Base-by-base conservation (phyloP, 495 filamentous ascomycete species). In the Margaritispora aquatica region DNA sequence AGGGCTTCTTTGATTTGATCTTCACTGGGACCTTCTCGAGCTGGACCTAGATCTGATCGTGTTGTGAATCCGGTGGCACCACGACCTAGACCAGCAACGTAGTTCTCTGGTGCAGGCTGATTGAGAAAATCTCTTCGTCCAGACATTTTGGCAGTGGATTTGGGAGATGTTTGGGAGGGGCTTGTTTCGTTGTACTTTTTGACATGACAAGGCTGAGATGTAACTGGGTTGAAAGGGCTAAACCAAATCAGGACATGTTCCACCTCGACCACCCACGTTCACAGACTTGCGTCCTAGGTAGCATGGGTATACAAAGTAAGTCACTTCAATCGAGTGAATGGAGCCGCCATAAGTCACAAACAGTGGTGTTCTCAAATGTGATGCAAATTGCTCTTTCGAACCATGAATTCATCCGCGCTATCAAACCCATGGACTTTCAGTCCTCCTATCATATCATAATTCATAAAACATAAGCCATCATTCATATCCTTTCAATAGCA, bases 1-100 rank as follows among this genome's bases (percentile, higher is more conserved):
- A 99, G 86, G 48, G 90, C 90, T 66, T 95, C 94, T 71, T 97
- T 96, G 77, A 97, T 97, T 71, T 96, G 92, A 64, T 99, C 94
- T 69, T 97, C 94, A 58, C 89, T 96, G 21, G 94, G 95, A 13
- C 94, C 94, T 80, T 97, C 94, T 61, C 94, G 85, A 54, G 95
- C 95, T 36, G 95, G 95, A 46, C 94, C 94, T 29, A 99, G 79
- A 81, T 99, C 94, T 46, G 92, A 97, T 29, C 95, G 86, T 13
- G 94, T 99, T 4, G 94, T 97, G 74, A 99, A 99, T 29, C 95
- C 94, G 0, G 95, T 99, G 3, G 94, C 94, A 71, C 94, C 94
- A 80, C 94, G 88, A 74, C 94, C 94, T 60, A 99, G 84, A 80
- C 94, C 94, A 46, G 94, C 94, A 44, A 99, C 95, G 66, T 99